Conservation (phyloP, 2,329 filamentous ascomycete genomes). For the Tolypocladium ophioglossoides region DNA sequence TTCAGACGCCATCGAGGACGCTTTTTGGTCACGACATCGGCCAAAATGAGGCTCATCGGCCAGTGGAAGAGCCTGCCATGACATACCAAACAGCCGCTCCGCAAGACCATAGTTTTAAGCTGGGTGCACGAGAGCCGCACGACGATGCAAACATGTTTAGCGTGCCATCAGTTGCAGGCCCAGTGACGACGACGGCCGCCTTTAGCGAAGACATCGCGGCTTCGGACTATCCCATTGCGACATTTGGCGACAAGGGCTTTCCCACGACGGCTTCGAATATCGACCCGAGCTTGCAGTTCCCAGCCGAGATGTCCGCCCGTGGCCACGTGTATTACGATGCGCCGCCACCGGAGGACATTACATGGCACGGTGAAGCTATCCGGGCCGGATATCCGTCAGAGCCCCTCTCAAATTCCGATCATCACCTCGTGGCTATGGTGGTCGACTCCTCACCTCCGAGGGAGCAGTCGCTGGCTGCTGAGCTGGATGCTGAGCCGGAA, state of each 20-base stretch:
- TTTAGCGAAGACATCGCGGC: background rate
- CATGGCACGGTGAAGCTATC: background rate
- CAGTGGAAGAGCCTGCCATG: background rate
- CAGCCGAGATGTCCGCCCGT: background rate
- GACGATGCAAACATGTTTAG: background rate
- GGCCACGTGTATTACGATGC: background rate
- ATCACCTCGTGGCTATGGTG: background rate
- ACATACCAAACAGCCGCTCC: background rate
- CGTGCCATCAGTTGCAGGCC: background rate
- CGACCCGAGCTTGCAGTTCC: slow-evolving; percentile 7
- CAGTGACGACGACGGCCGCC: background rate
- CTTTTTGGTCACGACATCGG: slow-evolving; percentile 1
- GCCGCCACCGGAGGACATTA: background rate
- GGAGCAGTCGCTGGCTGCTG: background rate
- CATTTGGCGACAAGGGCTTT: background rate
- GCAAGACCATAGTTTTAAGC: background rate
- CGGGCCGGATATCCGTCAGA: background rate
- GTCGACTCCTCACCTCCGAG: background rate
- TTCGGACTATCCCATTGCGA: background rate
- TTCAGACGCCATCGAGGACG: slow-evolving; percentile 6
- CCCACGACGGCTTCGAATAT: slow-evolving; percentile 1
- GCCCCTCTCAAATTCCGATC: background rate
- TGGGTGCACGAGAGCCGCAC: background rate
- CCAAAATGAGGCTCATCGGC: background rate
- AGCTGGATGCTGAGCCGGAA: background rate